Evolutionary conservation across 768 basidiomycete species (phyloP).

Genomic region (Xanthoconium stramineum): DNA sequence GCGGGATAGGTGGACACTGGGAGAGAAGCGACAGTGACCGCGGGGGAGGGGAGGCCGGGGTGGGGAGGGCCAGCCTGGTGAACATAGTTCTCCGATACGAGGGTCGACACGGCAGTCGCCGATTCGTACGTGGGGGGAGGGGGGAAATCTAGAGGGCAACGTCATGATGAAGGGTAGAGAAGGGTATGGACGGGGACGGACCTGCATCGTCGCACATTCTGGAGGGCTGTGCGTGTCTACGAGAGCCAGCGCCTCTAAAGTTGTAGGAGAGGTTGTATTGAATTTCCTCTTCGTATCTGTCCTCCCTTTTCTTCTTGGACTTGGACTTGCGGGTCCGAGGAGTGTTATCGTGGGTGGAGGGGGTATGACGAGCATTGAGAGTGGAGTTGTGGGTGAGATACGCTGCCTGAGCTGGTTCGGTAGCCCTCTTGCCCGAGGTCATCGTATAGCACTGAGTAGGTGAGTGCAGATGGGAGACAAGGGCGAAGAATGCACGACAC

Average conservation of each 20-base stretch:
- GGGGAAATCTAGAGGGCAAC: slow-evolving; percentile 50
- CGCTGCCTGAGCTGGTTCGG: slow-evolving; percentile 33
- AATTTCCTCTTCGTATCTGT: slow-evolving; percentile 43
- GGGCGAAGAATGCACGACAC: slow-evolving; percentile 36
- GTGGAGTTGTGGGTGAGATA: slow-evolving; percentile 57
- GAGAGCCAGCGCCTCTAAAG: slow-evolving; percentile 32
- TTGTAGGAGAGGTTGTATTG: slow-evolving; percentile 31
- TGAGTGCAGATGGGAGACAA: slow-evolving; percentile 36
- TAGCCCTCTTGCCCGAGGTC: slow-evolving; percentile 33
- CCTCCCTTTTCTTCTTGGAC: slow-evolving; percentile 43
- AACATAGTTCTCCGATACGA: slow-evolving; percentile 40
- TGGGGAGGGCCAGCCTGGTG: slow-evolving; percentile 25
- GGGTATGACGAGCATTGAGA: slow-evolving; percentile 51
- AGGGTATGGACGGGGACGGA: slow-evolving; percentile 13
- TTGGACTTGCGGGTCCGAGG: slow-evolving; percentile 38
- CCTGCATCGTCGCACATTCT: slow-evolving; percentile 32
- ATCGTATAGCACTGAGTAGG: slow-evolving; percentile 35
- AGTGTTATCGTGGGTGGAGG: slow-evolving; percentile 49
- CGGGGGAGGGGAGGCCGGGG: slow-evolving; percentile 23
- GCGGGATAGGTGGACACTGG: slow-evolving; percentile 11
- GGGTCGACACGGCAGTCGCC: slow-evolving; percentile 41
- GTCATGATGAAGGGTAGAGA: slow-evolving; percentile 2
- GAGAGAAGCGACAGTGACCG: slow-evolving; percentile 25
- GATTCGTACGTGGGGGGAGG: slow-evolving; percentile 75
- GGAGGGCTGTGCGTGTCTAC: slow-evolving; percentile 24